A percentile compares a stretch with the other conserved stretches of the same genome.
These are phyloP conservation scores for Ogataea allantospora DNA, from an alignment of 805 yeast species.

Conservation along the genomic window DNA sequence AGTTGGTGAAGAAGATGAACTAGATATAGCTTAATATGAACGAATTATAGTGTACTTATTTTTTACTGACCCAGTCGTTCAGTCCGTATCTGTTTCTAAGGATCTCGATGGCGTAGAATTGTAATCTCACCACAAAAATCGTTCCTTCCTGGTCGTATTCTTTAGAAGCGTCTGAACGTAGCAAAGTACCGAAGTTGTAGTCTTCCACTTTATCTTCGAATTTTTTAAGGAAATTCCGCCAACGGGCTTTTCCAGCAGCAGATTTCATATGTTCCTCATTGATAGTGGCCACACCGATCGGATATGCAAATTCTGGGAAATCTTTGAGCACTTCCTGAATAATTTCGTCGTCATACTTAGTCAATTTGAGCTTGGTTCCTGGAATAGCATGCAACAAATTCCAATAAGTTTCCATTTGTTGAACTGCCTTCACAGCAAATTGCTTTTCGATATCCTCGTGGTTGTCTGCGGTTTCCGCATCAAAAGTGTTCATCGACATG, in stretches of 20 bases:
- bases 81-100: slow-evolving; percentile 87
- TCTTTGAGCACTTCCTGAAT: slow-evolving; percentile 55
- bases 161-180: slow-evolving; percentile 66
- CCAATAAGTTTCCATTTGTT: slow-evolving; percentile 96
- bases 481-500: slow-evolving; percentile 20
- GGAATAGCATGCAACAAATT: slow-evolving; percentile 64
- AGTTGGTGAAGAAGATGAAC: slow-evolving; percentile 91
- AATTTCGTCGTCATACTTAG: slow-evolving; percentile 71
- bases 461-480: slow-evolving; percentile 89
- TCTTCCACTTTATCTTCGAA: slow-evolving; percentile 83
- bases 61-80: slow-evolving; percentile 79
- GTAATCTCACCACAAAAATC: slow-evolving; percentile 87
- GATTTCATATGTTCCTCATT: slow-evolving; percentile 82
- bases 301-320: slow-evolving; percentile 85
- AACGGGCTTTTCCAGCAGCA: slow-evolving; percentile 73
- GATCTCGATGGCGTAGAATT: slow-evolving; percentile 92
- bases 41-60: slow-evolving; percentile 14
- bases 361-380: slow-evolving; percentile 76
- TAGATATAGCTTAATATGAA: slow-evolving; percentile 37
- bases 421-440: slow-evolving; percentile 96
- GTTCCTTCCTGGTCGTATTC: slow-evolving; percentile 85
- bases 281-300: slow-evolving; percentile 54
- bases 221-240: slow-evolving; percentile 84
- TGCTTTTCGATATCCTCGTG: slow-evolving; percentile 95
- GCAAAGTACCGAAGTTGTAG: slow-evolving; percentile 91